These are phyloP conservation scores for Daldinia grandis DNA, from an alignment of 495 filamentous ascomycete genomes.

Conservation along the genomic window DNA sequence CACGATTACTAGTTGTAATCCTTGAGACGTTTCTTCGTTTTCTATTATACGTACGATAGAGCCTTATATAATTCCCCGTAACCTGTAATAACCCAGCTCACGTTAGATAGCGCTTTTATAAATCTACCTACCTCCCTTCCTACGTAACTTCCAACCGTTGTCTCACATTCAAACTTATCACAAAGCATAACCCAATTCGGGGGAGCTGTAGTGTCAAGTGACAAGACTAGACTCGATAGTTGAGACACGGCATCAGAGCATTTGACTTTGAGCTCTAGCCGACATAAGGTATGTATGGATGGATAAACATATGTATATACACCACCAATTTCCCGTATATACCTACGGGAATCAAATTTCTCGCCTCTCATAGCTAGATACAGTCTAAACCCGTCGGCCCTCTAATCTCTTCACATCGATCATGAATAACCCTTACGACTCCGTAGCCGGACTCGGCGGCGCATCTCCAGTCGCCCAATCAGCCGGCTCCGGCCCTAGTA, in stretches of 20 bases:
- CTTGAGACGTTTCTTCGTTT: too few relatives aligned
- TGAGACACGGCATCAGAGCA: background rate
- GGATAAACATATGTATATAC: background rate
- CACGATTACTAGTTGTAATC: too few relatives aligned
- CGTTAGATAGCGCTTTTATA: background rate
- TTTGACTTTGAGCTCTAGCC: background rate
- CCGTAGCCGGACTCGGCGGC: constrained; percentile 61
- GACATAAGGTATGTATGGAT: background rate
- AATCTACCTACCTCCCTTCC: too few relatives aligned
- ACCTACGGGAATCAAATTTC: background rate
- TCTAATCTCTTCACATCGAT: background rate
- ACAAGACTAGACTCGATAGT: background rate
- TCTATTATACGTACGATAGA: too few relatives aligned
- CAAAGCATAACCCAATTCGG: background rate
- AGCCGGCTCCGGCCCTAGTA: constrained; percentile 60
- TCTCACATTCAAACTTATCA: background rate
- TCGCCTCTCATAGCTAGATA: background rate
- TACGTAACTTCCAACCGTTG: background rate
- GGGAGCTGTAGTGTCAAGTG: background rate
- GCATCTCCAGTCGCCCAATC: constrained; percentile 66
- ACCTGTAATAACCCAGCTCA: too few relatives aligned
- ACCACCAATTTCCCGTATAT: background rate
- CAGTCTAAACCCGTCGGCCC: background rate
- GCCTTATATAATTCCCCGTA: too few relatives aligned
- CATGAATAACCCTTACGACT: constrained; percentile 10